Percentiles rank a stretch among this genome's conserved stretches.
phyloP scores from a whole-genome alignment of 192 early-diverging fungal species.

The Podila horticola region DNA sequence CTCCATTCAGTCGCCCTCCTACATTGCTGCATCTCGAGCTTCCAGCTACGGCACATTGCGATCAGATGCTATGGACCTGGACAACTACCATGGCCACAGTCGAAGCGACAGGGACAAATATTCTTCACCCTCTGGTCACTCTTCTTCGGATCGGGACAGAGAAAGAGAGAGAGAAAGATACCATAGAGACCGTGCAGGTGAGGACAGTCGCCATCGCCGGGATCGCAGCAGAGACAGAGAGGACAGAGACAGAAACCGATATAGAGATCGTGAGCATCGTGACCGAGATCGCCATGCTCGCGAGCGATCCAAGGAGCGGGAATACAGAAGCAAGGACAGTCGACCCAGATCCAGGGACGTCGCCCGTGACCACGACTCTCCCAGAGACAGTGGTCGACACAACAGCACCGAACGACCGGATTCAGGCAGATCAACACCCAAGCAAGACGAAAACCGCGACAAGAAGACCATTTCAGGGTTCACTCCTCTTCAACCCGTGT shows the following conservation, averaged over 20 bases:
- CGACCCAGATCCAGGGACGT: neutral
- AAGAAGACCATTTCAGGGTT: neutral
- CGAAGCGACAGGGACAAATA: neutral
- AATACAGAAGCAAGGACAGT: conserved; percentile 6
- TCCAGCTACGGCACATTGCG: conserved; percentile 26
- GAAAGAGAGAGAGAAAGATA: conserved; percentile 7
- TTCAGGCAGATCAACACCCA: neutral
- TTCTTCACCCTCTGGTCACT: neutral
- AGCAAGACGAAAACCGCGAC: neutral
- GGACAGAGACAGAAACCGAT: conserved; percentile 22
- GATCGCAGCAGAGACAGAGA: conserved; percentile 33
- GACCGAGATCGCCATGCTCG: conserved; percentile 18
- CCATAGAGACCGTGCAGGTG: neutral
- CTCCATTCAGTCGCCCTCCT: conserved; percentile 28
- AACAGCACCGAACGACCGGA: neutral
- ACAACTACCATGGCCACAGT: neutral
- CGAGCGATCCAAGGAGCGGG: conserved; percentile 42
- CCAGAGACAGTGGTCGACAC: neutral
- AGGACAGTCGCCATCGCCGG: conserved; percentile 21
- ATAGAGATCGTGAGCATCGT: conserved; percentile 26
- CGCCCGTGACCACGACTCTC: conserved; percentile 6
- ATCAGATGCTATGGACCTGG: conserved; percentile 39
- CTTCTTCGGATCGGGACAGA: neutral
- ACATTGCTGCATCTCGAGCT: conserved; percentile 12
- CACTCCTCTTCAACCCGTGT: neutral